Conservation (phyloP, 2,329 filamentous ascomycete species). For the Fusarium cyanostomum region DNA sequence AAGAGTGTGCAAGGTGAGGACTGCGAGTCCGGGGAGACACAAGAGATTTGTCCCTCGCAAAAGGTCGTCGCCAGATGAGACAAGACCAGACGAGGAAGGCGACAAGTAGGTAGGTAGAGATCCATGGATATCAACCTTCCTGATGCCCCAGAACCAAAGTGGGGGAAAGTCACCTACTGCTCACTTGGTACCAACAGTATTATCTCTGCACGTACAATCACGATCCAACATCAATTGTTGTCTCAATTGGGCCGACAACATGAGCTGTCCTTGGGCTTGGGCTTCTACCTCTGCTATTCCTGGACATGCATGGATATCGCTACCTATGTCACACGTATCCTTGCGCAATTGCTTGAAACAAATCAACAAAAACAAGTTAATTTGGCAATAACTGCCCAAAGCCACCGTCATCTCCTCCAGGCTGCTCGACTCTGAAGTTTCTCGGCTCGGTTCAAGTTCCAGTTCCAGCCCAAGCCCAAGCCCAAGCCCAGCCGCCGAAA, state of each 20-base stretch:
- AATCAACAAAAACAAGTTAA: background rate
- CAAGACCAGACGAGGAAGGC: background rate
- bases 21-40: background rate
- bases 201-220: background rate
- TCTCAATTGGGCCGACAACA: background rate
- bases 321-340: too few relatives aligned
- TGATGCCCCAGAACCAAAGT: too few relatives aligned
- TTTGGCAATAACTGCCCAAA: background rate
- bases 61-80: background rate
- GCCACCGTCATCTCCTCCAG: background rate
- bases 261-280: too few relatives aligned
- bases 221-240: conserved; percentile 8
- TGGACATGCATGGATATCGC: too few relatives aligned
- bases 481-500: background rate
- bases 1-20: background rate
- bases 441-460: conserved; percentile 9
- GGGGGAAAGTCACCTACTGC: background rate
- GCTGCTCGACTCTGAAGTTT: background rate
- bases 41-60: conserved; percentile 9
- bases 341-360: background rate
- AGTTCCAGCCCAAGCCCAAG: conserved; percentile 3
- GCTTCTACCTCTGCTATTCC: too few relatives aligned
- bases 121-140: too few relatives aligned
- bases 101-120: background rate
- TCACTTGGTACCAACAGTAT: background rate